Percentiles rank a stretch among this genome's conserved stretches.
phyloP scores from a whole-genome alignment of 2,329 filamentous ascomycete genomes.

The Hirsutella minnesotensis region DNA sequence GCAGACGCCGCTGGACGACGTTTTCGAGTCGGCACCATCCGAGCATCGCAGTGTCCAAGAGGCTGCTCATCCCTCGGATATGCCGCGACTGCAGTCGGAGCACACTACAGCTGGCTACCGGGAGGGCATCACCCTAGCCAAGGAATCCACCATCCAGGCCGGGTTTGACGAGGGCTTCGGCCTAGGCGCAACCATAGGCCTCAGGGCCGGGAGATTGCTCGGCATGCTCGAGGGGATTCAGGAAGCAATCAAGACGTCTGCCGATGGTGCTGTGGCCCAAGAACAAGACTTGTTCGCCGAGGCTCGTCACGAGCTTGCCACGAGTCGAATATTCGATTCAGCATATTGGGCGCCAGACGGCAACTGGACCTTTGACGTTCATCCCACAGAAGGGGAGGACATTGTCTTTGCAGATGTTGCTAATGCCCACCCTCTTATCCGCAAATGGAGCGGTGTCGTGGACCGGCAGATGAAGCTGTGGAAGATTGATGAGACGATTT shows the following conservation, averaged over 20 bases:
- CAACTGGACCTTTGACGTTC: constrained; percentile 54
- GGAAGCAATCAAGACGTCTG: constrained; percentile 27
- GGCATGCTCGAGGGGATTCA: constrained; percentile 66
- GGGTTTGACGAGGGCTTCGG: constrained; percentile 89
- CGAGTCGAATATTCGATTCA: constrained; percentile 49
- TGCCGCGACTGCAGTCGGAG: constrained; percentile 60
- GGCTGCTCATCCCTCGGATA: constrained; percentile 44
- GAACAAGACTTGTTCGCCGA: constrained; percentile 25
- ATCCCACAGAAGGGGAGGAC: constrained; percentile 22
- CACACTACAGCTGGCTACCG: constrained; percentile 83
- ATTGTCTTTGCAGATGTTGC: constrained; percentile 52
- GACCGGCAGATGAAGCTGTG: constrained; percentile 19
- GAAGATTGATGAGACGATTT: constrained; percentile 20
- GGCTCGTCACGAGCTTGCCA: constrained; percentile 48
- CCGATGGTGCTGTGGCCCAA: constrained; percentile 11
- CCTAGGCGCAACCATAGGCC: constrained; percentile 70
- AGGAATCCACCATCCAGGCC: constrained; percentile 63
- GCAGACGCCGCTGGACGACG: constrained; percentile 20
- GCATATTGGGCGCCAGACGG: constrained; percentile 61
- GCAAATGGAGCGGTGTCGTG: constrained; percentile 41
- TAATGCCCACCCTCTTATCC: constrained; percentile 53
- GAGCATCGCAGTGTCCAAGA: neutral
- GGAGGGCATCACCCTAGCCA: constrained; percentile 70
- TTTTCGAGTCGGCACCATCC: constrained; percentile 17
- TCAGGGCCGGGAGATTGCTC: constrained; percentile 60